phyloP scores from a whole-genome alignment of 164 flowering plant species.

The Amborella trichopoda region DNA sequence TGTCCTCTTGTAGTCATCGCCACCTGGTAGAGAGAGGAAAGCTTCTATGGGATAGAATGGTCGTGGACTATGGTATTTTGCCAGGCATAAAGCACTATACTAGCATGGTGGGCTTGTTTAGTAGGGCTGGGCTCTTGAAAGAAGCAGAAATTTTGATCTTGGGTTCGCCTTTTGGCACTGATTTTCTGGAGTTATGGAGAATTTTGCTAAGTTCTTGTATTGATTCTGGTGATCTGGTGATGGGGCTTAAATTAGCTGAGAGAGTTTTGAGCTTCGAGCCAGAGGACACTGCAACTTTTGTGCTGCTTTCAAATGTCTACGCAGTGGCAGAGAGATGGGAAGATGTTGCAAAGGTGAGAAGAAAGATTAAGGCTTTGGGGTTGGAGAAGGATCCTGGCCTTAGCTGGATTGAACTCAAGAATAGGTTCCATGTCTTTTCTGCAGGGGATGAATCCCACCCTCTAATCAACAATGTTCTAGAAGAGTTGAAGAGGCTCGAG shows the following conservation, averaged over 20 bases:
- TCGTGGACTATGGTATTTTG: constrained; percentile 16
- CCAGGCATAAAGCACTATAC: constrained; percentile 73
- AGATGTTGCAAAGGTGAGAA: constrained; percentile 51
- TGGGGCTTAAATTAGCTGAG: constrained; percentile 62
- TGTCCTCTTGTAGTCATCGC: constrained; percentile 72
- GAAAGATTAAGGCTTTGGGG: constrained; percentile 33
- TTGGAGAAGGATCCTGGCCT: constrained; percentile 66
- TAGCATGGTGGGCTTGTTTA: constrained; percentile 69
- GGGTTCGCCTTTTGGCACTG: constrained; percentile 29
- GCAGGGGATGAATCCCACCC: constrained; percentile 50
- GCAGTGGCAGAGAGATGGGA: constrained; percentile 68
- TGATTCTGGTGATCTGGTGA: constrained; percentile 15
- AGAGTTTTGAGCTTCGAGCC: constrained; percentile 33
- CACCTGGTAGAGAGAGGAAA: constrained; percentile 46
- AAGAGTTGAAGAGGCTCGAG: constrained; percentile 29
- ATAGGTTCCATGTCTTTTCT: constrained; percentile 32
- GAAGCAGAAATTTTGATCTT: constrained; percentile 52
- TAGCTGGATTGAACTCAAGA: constrained; percentile 72
- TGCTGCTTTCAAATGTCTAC: constrained; percentile 64
- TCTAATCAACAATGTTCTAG: constrained; percentile 20
- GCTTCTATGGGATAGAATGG: constrained; percentile 59
- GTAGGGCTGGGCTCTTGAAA: constrained; percentile 63
- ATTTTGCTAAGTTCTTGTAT: constrained; percentile 66
- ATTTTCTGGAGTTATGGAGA: constrained; percentile 52
- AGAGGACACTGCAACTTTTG: constrained; percentile 46